phyloP scores from a whole-genome alignment of 495 filamentous ascomycete genomes.

The Corynascus novoguineensis region DNA sequence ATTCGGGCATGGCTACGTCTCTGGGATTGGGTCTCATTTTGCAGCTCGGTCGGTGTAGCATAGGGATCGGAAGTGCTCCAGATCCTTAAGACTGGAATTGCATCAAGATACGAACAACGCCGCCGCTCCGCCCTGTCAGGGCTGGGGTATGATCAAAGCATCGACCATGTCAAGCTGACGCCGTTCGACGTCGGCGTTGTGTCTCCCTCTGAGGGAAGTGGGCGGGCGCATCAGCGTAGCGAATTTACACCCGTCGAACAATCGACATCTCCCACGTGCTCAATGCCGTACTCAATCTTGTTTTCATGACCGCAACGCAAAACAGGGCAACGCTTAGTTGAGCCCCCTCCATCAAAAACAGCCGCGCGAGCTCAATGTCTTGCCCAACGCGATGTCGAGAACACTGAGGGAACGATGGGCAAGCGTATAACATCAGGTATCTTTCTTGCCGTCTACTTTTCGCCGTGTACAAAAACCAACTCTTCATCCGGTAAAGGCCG shows the following conservation, averaged over 20 bases:
- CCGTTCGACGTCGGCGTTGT: not conserved
- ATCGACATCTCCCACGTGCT: not conserved
- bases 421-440: no score
- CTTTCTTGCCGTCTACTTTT: no score
- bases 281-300: not conserved
- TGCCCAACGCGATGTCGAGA: no score
- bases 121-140: conserved; percentile 14
- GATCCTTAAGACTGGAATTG: conserved; percentile 36
- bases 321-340: no score
- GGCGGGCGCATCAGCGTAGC: conserved; percentile 2
- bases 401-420: no score
- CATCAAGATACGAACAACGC: conserved; percentile 29
- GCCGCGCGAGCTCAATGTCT: no score
- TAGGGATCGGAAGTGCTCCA: conserved; percentile 39
- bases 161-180: not conserved
- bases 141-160: conserved; percentile 20
- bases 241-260: conserved; percentile 10
- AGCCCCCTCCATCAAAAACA: no score
- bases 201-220: not conserved
- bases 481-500: no score
- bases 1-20: conserved; percentile 32
- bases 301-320: not conserved
- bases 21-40: conserved; percentile 29
- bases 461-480: no score
- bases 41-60: conserved; percentile 34